Percentiles rank a stretch among this genome's conserved stretches.
These are phyloP conservation scores for Dendrocalamus latiflorus DNA, from an alignment of 202 grass and related monocot genomes.

Conservation along the genomic window DNA sequence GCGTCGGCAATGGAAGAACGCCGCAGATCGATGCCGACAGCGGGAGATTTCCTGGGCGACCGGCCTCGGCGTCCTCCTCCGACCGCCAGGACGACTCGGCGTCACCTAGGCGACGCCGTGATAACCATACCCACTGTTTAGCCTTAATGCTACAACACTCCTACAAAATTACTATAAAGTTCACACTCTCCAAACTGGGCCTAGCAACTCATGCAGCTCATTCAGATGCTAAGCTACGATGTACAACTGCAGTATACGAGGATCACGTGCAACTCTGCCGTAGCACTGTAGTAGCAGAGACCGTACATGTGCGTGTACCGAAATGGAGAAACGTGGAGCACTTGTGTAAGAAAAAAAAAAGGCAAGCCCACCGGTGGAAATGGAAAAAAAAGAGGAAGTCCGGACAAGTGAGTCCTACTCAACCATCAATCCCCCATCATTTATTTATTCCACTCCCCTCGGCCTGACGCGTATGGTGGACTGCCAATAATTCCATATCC, in stretches of 20 bases:
- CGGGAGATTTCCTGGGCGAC: too few species aligned
- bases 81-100: too few species aligned
- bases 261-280: not conserved
- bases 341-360: not conserved
- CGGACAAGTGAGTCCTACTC: slow-evolving; percentile 29
- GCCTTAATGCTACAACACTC: too few species aligned
- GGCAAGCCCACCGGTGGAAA: not conserved
- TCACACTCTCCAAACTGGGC: not conserved
- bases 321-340: slow-evolving; percentile 31
- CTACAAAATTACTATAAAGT: not conserved
- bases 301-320: not conserved
- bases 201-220: too few species aligned
- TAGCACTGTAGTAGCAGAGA: not conserved
- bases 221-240: too few species aligned
- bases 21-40: too few species aligned
- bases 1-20: too few species aligned
- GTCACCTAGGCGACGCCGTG: too few species aligned
- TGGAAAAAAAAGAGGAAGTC: not conserved
- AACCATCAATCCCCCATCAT: slow-evolving; percentile 14
- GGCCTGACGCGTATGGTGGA: slow-evolving; percentile 28
- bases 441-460: not conserved
- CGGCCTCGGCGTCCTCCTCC: too few species aligned
- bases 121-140: too few species aligned
- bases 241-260: not conserved
- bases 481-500: not conserved